Evolutionary conservation across 176 grass and related monocot species (phyloP).

Genomic region (Juncus inflexus): DNA sequence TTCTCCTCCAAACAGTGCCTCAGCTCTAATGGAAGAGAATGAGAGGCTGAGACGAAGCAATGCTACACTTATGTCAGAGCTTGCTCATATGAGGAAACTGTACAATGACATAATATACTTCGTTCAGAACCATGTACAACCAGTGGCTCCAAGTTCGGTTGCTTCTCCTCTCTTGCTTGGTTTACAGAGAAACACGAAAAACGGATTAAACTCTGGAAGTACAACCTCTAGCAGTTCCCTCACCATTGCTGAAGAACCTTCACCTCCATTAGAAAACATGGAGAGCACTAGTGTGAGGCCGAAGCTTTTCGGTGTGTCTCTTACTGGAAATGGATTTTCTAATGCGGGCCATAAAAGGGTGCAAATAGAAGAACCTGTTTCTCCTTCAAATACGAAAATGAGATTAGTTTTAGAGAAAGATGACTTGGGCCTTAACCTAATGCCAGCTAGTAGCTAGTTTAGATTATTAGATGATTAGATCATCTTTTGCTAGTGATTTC

Average conservation of each 20-base stretch:
- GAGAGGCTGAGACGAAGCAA: slow-evolving; percentile 80
- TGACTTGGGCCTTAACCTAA: slow-evolving; percentile 50
- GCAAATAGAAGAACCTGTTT: slow-evolving; percentile 25
- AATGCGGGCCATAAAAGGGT: slow-evolving; percentile 44
- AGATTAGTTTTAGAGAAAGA: slow-evolving; percentile 42
- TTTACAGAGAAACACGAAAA: slow-evolving; percentile 37
- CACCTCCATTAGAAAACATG: slow-evolving; percentile 36
- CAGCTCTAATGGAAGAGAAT: slow-evolving; percentile 81
- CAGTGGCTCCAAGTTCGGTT: slow-evolving; percentile 73
- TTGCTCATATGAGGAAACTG: slow-evolving; percentile 93
- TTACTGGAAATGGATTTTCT: slow-evolving; percentile 15
- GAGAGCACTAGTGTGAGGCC: slow-evolving; percentile 42
- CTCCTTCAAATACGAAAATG: slow-evolving; percentile 52
- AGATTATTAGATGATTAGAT: slow-evolving; percentile 6
- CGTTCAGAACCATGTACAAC: slow-evolving; percentile 95
- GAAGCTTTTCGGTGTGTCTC: slow-evolving; percentile 80
- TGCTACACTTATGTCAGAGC: slow-evolving; percentile 71
- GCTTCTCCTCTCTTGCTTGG: slow-evolving; percentile 49
- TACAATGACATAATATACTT: slow-evolving; percentile 99
- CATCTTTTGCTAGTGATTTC: slow-evolving; percentile 7
- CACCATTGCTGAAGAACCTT: slow-evolving; percentile 81
- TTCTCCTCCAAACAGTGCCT: slow-evolving; percentile 37
- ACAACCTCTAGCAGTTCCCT: slow-evolving; percentile 95
- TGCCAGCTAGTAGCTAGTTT: slow-evolving; percentile 37
- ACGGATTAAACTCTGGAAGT: slow-evolving; percentile 43